A percentile compares a stretch with the other conserved stretches of the same genome.
Evolutionary conservation across 2,329 filamentous ascomycete species (phyloP).

Genomic region (Blastomyces silverae): DNA sequence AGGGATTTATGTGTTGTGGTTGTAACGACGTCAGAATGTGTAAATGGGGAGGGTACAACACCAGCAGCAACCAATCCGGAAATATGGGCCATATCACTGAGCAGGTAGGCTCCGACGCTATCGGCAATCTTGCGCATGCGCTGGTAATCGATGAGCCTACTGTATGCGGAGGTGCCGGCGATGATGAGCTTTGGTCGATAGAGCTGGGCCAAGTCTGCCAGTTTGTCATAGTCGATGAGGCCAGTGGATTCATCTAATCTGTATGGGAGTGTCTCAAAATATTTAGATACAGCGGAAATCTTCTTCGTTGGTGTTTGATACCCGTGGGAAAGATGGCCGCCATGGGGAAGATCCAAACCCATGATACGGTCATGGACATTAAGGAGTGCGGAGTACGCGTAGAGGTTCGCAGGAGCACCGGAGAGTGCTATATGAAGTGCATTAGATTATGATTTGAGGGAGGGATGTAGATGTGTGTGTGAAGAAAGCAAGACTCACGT

Average conservation of each 20-base stretch:
- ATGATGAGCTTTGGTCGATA: conserved; percentile 96
- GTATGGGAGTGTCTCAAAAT: conserved; percentile 99
- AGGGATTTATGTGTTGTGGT: conserved; percentile 99
- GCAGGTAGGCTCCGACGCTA: conserved; percentile 84
- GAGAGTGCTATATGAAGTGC: conserved; percentile 58
- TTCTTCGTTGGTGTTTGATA: conserved; percentile 96
- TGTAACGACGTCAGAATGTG: conserved; percentile 89
- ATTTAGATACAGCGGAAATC: conserved; percentile 95
- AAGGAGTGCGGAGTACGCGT: conserved; percentile 93
- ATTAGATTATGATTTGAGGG: conserved; percentile 7
- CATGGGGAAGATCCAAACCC: conserved; percentile 91
- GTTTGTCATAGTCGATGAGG: conserved; percentile 91
- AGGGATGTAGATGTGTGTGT: not conserved
- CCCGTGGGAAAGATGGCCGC: conserved; percentile 90
- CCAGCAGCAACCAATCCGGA: conserved; percentile 89
- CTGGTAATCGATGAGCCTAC: conserved; percentile 91
- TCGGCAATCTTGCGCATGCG: conserved; percentile 96
- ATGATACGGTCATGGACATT: conserved; percentile 92
- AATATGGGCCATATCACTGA: conserved; percentile 98
- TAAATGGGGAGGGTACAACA: conserved; percentile 90
- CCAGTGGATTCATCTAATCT: conserved; percentile 69
- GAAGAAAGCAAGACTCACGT: conserved; percentile 45
- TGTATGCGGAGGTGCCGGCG: conserved; percentile 96
- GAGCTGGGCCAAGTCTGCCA: conserved; percentile 81
- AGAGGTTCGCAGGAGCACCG: conserved; percentile 66